phyloP scores from a whole-genome alignment of 2,329 filamentous ascomycete species.

The Shiraia bambusicola region DNA sequence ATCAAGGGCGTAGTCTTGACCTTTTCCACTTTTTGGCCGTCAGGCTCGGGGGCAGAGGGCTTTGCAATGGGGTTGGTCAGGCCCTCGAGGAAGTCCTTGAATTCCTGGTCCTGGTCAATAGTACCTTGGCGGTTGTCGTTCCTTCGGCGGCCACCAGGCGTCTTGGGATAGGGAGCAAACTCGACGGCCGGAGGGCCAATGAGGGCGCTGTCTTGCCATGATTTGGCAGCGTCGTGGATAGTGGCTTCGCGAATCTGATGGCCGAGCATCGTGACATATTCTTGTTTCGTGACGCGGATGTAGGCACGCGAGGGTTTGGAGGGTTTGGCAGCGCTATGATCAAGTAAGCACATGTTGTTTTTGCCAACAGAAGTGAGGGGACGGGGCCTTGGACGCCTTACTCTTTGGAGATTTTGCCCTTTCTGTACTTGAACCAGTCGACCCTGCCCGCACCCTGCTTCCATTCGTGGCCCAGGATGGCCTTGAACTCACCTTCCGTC shows the following conservation, averaged over 20 bases:
- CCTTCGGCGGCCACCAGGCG: constrained; percentile 72
- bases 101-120: constrained; percentile 95
- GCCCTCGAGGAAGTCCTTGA: constrained; percentile 86
- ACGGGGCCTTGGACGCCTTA: constrained; percentile 51
- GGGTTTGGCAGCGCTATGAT: constrained; percentile 64
- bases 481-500: constrained; percentile 74
- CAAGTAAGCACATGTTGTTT: constrained; percentile 10
- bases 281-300: constrained; percentile 73
- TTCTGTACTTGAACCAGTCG: constrained; percentile 76
- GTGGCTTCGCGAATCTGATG: constrained; percentile 67
- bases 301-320: constrained; percentile 81
- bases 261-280: constrained; percentile 66
- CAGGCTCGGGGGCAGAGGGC: constrained; percentile 54
- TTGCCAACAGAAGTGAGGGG: background rate
- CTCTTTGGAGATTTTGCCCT: constrained; percentile 82
- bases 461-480: constrained; percentile 77
- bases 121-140: constrained; percentile 86
- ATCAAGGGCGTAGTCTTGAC: constrained; percentile 84
- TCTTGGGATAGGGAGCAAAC: constrained; percentile 79
- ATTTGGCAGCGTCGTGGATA: constrained; percentile 82
- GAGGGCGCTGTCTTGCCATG: constrained; percentile 69
- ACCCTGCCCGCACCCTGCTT: constrained; percentile 75
- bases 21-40: constrained; percentile 59
- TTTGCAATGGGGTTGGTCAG: constrained; percentile 74
- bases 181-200: constrained; percentile 79